Evolutionary conservation across 2,329 filamentous ascomycete genomes (phyloP).

Genomic region (Sporothrix variecibatus): DNA sequence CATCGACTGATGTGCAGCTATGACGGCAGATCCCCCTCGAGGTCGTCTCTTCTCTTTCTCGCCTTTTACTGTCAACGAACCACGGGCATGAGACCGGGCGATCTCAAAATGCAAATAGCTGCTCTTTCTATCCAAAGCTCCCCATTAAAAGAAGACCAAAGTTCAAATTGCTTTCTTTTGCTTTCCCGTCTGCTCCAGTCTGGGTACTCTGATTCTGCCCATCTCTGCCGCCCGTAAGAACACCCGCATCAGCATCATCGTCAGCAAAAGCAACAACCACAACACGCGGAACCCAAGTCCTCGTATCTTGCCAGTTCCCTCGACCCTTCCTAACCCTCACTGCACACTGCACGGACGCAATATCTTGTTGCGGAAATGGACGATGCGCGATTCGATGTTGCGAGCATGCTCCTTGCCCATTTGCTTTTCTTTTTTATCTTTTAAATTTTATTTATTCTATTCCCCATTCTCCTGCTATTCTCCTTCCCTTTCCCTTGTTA

Average conservation of each 20-base stretch:
- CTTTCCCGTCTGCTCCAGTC: neutral
- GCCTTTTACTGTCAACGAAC: neutral
- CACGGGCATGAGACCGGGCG: neutral
- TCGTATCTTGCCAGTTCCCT: neutral
- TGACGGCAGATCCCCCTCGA: neutral
- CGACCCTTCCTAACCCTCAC: neutral
- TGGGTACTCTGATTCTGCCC: neutral
- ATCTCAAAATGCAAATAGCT: neutral
- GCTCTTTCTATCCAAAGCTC: neutral
- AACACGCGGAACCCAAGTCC: neutral
- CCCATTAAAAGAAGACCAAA: too few relatives aligned
- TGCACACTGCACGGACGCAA: conserved; percentile 11
- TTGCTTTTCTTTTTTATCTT: neutral
- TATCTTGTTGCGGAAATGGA: neutral
- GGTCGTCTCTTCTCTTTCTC: neutral
- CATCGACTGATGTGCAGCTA: conserved; percentile 3
- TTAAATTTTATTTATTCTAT: conserved; percentile 4
- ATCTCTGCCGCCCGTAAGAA: neutral
- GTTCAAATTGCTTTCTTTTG: neutral
- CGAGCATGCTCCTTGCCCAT: neutral
- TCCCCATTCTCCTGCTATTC: neutral
- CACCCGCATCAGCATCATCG: neutral
- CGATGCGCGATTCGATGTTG: neutral
- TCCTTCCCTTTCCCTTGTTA: neutral
- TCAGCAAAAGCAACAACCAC: neutral